Percentiles rank a stretch among this genome's conserved stretches.
These are phyloP conservation scores for Dipteronia dyeriana DNA, from an alignment of 345 rosid genomes.

Conservation along the genomic window DNA sequence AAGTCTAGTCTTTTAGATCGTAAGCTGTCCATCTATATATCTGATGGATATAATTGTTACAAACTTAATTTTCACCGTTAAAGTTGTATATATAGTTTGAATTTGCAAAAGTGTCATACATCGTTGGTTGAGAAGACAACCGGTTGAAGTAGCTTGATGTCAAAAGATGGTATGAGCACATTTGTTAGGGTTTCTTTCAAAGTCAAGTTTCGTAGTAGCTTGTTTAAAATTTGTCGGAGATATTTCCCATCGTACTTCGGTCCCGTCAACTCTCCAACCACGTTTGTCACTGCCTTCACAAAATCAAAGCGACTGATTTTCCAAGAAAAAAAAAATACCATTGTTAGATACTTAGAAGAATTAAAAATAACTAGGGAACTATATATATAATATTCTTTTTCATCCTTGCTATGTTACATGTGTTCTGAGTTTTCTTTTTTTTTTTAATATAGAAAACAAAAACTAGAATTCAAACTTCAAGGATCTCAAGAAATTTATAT, in stretches of 20 bases:
- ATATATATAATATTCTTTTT: no score
- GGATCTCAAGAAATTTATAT: no score
- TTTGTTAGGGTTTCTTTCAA: slow-evolving; percentile 13
- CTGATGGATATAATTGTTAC: not conserved
- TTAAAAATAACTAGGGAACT: no score
- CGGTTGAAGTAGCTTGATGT: slow-evolving; percentile 21
- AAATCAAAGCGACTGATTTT: not conserved
- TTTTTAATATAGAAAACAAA: no score
- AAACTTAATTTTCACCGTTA: not conserved
- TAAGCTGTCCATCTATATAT: no score
- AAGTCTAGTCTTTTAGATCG: no score
- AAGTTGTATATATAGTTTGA: not conserved
- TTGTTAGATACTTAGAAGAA: no score
- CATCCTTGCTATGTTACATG: no score
- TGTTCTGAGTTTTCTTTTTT: no score
- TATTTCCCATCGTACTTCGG: slow-evolving; percentile 33
- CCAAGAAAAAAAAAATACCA: not conserved
- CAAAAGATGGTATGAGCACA: slow-evolving; percentile 15
- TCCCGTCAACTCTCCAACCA: not conserved
- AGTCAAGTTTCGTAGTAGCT: slow-evolving; percentile 11
- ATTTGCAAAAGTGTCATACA: not conserved
- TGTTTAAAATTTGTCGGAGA: not conserved
- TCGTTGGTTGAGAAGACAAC: slow-evolving; percentile 9
- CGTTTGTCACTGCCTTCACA: not conserved
- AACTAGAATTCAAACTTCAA: no score